A percentile compares a stretch with the other conserved stretches of the same genome.
These are phyloP conservation scores for Stephanodiscus triporus DNA, from an alignment of 108 stramenopile species.

Conservation along the genomic window DNA sequence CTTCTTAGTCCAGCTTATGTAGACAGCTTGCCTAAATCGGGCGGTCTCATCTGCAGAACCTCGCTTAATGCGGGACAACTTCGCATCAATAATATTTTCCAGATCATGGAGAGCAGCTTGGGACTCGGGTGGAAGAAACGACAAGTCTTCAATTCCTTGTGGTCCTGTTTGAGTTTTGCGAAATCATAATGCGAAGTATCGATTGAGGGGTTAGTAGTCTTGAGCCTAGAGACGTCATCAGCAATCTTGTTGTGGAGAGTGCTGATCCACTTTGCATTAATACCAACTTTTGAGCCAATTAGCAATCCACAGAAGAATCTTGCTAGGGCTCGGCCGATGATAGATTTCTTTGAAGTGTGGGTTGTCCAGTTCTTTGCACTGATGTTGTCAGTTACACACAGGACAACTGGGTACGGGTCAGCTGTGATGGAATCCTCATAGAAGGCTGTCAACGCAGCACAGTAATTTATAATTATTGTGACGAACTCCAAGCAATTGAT, in stretches of 20 bases:
- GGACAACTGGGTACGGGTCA: too few relatives aligned
- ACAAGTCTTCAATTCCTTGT: conserved; percentile 8
- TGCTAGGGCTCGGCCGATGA: conserved; percentile 13
- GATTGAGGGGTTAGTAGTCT: background rate
- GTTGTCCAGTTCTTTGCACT: too few relatives aligned
- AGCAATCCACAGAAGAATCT: too few relatives aligned
- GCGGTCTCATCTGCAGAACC: too few relatives aligned
- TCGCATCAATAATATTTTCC: too few relatives aligned
- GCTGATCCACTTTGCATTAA: too few relatives aligned
- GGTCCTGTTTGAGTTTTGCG: conserved; percentile 12
- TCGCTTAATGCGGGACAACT: background rate
- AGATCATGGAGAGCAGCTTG: too few relatives aligned
- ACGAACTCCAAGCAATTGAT: conserved; percentile 22
- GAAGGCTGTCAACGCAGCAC: conserved; percentile 7
- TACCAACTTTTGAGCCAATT: too few relatives aligned
- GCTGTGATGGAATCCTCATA: background rate
- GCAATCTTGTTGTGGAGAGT: conserved; percentile 12
- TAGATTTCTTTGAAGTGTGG: background rate
- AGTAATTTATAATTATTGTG: conserved; percentile 16
- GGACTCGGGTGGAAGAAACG: conserved; percentile 6
- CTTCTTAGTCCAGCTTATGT: background rate
- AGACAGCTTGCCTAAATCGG: too few relatives aligned
- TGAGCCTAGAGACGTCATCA: background rate
- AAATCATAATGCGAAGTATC: conserved; percentile 5
- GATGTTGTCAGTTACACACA: too few relatives aligned